Conservation (phyloP, 2,329 filamentous ascomycete genomes). For the Triangularia verruculosa region DNA sequence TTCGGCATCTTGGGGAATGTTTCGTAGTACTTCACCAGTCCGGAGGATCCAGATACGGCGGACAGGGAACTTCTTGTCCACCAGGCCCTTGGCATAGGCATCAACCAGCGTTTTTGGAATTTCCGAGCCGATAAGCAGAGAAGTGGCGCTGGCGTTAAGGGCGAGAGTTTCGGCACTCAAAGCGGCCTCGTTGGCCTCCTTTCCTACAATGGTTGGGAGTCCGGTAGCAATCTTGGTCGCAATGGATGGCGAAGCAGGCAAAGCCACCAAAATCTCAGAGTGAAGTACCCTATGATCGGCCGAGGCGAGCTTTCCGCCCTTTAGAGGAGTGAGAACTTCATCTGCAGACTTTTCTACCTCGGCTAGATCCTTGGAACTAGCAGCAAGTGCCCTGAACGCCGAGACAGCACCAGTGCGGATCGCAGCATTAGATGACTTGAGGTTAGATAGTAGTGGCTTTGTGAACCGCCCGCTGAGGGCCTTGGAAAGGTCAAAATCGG, state of each 20-base stretch:
- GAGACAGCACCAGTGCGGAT: conserved; percentile 74
- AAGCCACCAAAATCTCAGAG: conserved; percentile 70
- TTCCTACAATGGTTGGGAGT: conserved; percentile 66
- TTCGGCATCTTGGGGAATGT: conserved; percentile 44
- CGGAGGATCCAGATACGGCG: conserved; percentile 79
- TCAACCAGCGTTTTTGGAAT: conserved; percentile 67
- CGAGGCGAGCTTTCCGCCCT: conserved; percentile 76
- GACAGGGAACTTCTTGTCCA: conserved; percentile 77
- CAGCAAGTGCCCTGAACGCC: conserved; percentile 70
- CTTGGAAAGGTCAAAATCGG: conserved; percentile 73
- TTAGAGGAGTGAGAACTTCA: conserved; percentile 77
- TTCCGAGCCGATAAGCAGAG: conserved; percentile 58
- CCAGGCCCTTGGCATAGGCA: conserved; percentile 73
- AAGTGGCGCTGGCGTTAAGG: conserved; percentile 62
- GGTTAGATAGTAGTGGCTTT: conserved; percentile 83
- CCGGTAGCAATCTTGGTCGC: conserved; percentile 65
- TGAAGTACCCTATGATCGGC: conserved; percentile 82
- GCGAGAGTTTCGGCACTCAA: conserved; percentile 71
- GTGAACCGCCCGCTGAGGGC: conserved; percentile 69
- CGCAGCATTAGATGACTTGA: conserved; percentile 80
- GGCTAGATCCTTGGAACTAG: conserved; percentile 55
- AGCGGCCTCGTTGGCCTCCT: conserved; percentile 87
- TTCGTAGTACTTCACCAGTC: conserved; percentile 67
- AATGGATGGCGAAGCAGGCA: conserved; percentile 59
- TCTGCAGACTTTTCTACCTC: conserved; percentile 66